Percentiles rank a stretch among this genome's conserved stretches.
Evolutionary conservation across 2,329 filamentous ascomycete species (phyloP).

Genomic region (Trichoderma sp.): DNA sequence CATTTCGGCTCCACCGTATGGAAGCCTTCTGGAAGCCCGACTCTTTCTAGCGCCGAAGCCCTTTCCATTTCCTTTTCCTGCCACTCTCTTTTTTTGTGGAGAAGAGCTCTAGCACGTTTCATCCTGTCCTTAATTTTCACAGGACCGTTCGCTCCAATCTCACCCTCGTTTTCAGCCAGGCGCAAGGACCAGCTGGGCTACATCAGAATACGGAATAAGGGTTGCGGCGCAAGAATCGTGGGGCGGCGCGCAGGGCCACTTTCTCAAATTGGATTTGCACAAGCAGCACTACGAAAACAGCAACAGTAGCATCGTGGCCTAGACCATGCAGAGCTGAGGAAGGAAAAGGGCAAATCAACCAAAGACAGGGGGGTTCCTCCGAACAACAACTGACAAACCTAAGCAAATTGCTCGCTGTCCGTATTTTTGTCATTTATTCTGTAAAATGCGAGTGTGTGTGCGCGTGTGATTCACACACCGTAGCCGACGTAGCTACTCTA

Average conservation of each 20-base stretch:
- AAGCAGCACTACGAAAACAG: neutral
- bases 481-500: neutral
- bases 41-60: conserved; percentile 16
- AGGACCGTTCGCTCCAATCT: conserved; percentile 3
- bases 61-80: neutral
- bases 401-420: neutral
- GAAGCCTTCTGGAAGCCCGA: conserved; percentile 18
- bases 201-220: neutral
- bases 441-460: neutral
- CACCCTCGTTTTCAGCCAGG: conserved; percentile 6
- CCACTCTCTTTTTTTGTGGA: neutral
- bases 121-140: conserved; percentile 1
- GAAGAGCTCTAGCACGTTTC: conserved; percentile 17
- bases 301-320: neutral
- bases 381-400: neutral
- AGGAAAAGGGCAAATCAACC: neutral
- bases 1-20: conserved; percentile 15
- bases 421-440: neutral
- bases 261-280: conserved; percentile 15
- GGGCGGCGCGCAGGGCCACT: conserved; percentile 10
- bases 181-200: conserved; percentile 2
- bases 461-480: neutral
- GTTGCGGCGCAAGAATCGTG: conserved; percentile 12
- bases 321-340: conserved; percentile 2
- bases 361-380: neutral